Base-by-base conservation (phyloP, 2,329 filamentous ascomycete species). In the Apiospora phragmitis region DNA sequence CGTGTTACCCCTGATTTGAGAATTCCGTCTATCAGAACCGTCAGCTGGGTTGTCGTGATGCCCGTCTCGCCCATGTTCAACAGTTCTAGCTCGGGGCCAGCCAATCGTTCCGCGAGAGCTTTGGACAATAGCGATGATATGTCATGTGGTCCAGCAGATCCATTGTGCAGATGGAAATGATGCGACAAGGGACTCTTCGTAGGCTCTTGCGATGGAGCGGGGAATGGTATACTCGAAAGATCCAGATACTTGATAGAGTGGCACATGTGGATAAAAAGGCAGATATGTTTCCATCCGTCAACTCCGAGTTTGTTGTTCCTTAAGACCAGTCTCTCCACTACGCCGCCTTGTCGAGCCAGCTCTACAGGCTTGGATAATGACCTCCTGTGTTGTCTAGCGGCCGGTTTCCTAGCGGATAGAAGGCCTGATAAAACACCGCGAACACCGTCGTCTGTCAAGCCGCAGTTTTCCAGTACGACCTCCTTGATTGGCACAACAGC, bases 401-500 rank as follows among this genome's bases (percentile, higher is more conserved):
- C 88, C 3, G 91, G 88, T 71, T 87, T 90, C 76, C 92, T 96
- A 3, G 93, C 92, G 3, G 95, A 93, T 8, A 98, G 84, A 1
- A 99, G 85, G 4, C 94, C 95, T 0, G 95, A 94, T 12, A 99
- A 87, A 55, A 98, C 90, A 24, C 97, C 92, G 24, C 96, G 89
- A 8, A 98, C 85, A 4, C 94, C 94, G 79, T 97, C 94, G 76
- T 98, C 95, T 1, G 89, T 93, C 47, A 99, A 83, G 7, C 94
- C 93, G 72, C 94, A 95, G 78, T 97, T 94, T 77, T 98, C 95
- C 69, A 98, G 83, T 8, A 97, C 86, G 0, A 99, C 83, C 77
- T 97, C 94, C 75, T 93, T 92, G 3, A 98, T 91, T 0, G 96
- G 95, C 0, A 98, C 95, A 8, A 99, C 91, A 6, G 96, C 95